Evolutionary conservation across 2,329 filamentous ascomycete genomes (phyloP), one percentile per base, ranked within the genome.

Genomic region (Didymella sp.): DNA sequence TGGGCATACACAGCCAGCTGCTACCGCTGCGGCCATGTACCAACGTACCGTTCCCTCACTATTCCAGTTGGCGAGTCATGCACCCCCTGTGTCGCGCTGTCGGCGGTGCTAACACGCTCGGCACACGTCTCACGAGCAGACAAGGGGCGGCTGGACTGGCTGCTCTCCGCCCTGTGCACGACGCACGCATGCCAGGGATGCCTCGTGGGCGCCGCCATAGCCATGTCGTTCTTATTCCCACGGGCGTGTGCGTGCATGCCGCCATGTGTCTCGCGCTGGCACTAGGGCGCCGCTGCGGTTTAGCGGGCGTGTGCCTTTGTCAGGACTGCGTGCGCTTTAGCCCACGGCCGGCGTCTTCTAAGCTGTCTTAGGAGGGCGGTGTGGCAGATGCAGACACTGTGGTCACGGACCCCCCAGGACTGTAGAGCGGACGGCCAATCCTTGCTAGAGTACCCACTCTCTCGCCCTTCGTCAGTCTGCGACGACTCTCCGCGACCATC

Each of bases 361-460:
- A 56, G 63, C 64, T 67, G 65, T 67, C 63, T 68, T 67, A 37
- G 62, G 64, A 61, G 61, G 67, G 68, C 68, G 67, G 67, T 69
- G 64, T 63, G 66, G 68, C 59, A 70, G 66, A 66, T 38, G 30
- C 54, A 67, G 64, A 63, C 58, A 60, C 59, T 48, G 46, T 58
- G 59, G 52, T 56, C 64, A 67, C 64, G 61, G 61, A 58, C 58
- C 63, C 62, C 61, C 56, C 51, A 51, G 48, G 43, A 33, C 48
- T 48, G 48, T 30, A 30, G 42, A 44, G 25, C 48, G 8, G 48
- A 48, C 37, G 37, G 54, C 56, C 65, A 60, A 72, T 71, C 70
- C 70, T 68, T 69, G 71, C 71, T 68, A 71, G 66, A 63, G 69
- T 73, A 69, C 68, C 71, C 71, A 71, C 73, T 66, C 64, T 66